Percentiles rank a stretch among this genome's conserved stretches.
Evolutionary conservation across 202 grass and related monocot genomes (phyloP).

Genomic region (Bolboschoenoplectus hybrid): DNA sequence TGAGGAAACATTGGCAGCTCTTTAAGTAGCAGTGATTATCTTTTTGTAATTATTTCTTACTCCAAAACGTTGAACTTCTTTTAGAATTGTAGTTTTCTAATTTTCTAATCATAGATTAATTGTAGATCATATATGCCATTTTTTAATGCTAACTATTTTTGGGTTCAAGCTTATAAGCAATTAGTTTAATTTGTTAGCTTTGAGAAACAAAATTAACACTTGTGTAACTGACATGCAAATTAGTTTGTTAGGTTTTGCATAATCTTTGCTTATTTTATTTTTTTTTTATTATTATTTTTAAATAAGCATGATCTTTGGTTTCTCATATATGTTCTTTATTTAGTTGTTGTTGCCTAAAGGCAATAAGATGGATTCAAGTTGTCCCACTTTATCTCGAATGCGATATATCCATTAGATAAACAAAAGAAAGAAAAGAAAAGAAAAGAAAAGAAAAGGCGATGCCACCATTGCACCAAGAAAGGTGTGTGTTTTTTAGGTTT

Average conservation of each 20-base stretch:
- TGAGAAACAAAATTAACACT: neutral
- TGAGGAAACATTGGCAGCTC: slow-evolving; percentile 30
- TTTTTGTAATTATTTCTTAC: neutral
- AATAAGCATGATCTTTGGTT: no score
- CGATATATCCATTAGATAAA: neutral
- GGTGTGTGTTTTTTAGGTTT: neutral
- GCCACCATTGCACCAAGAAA: neutral
- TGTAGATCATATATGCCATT: neutral
- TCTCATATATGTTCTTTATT: neutral
- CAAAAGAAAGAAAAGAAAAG: neutral
- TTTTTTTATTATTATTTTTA: no score
- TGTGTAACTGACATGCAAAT: neutral
- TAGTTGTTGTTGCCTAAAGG: neutral
- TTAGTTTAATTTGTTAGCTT: no score
- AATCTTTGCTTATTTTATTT: no score
- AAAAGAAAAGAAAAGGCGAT: neutral
- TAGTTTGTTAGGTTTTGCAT: neutral
- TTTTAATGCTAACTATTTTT: neutral
- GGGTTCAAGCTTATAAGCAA: neutral
- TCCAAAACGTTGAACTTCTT: neutral
- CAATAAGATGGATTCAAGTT: slow-evolving; percentile 22
- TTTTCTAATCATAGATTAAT: neutral
- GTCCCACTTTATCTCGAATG: neutral
- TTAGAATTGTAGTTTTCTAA: neutral
- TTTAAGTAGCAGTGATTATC: slow-evolving; percentile 32